Evolutionary conservation across 345 rosid genomes (phyloP).

Genomic region (Hirschfeldia incana): DNA sequence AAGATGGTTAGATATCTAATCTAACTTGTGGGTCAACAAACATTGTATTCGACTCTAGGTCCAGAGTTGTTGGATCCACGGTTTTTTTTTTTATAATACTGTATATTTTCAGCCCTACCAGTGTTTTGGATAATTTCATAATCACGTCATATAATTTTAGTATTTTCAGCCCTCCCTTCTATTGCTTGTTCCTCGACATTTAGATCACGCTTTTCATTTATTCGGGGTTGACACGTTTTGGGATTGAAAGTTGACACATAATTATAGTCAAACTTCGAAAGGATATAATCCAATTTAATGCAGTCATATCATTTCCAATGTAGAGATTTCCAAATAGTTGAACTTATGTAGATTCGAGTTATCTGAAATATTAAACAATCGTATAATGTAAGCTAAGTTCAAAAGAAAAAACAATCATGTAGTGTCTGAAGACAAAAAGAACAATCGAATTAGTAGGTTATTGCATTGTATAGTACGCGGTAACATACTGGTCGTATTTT

Average conservation of each 20-base stretch:
- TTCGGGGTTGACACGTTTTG: conserved; percentile 12
- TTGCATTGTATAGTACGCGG: not conserved
- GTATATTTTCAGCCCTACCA: too few relatives aligned
- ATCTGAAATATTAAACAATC: not conserved
- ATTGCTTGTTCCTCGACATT: not conserved
- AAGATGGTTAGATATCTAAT: conserved; percentile 33
- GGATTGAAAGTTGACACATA: conserved; percentile 13
- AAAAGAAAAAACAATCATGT: not conserved
- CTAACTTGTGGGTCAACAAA: conserved; percentile 41
- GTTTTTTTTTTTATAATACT: not conserved
- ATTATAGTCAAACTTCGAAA: conserved; percentile 8
- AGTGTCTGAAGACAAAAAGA: not conserved
- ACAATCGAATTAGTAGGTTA: not conserved
- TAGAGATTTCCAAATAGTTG: not conserved
- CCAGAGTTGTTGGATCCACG: conserved; percentile 32
- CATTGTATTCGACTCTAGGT: conserved; percentile 20
- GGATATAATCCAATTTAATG: not conserved
- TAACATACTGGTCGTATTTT: conserved; percentile 18
- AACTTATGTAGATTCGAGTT: not conserved
- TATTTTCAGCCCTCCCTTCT: not conserved
- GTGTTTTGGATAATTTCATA: too few relatives aligned
- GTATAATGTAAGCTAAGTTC: too few relatives aligned
- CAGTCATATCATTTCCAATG: not conserved
- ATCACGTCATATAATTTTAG: too few relatives aligned
- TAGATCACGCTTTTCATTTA: conserved; percentile 14